Evolutionary conservation across 352 stramenopile species (phyloP).

Genomic region (Pythium brassicae): DNA sequence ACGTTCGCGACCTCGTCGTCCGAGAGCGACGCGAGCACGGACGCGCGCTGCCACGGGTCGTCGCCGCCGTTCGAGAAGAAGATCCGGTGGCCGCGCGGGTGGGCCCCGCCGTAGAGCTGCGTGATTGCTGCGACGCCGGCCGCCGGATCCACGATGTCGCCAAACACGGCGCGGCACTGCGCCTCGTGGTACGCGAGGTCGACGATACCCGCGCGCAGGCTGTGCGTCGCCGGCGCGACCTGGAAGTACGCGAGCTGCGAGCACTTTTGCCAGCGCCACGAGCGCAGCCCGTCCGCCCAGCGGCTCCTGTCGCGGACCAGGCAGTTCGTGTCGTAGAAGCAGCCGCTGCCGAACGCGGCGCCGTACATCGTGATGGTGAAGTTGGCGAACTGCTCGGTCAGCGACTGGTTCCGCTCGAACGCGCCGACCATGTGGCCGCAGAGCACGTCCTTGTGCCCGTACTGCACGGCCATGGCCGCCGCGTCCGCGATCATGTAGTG

Average conservation of each 20-base stretch:
- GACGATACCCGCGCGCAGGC: conserved; percentile 61
- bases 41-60: conserved; percentile 84
- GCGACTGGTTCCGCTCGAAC: conserved; percentile 40
- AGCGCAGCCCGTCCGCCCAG: conserved; percentile 64
- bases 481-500: conserved; percentile 90
- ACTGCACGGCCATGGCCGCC: conserved; percentile 86
- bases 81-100: conserved; percentile 68
- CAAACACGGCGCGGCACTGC: conserved; percentile 77
- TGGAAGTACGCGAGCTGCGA: conserved; percentile 86
- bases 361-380: conserved; percentile 84
- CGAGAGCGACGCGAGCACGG: conserved; percentile 49
- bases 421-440: conserved; percentile 55
- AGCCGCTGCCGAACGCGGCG: conserved; percentile 60
- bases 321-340: conserved; percentile 84
- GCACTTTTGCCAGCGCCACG: conserved; percentile 88
- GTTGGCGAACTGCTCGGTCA: conserved; percentile 67
- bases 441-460: conserved; percentile 79
- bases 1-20: conserved; percentile 63
- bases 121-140: conserved; percentile 54
- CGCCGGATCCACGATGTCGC: conserved; percentile 52
- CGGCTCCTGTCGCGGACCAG: conserved; percentile 37
- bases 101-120: conserved; percentile 70
- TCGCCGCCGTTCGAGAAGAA: conserved; percentile 84
- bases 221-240: conserved; percentile 52
- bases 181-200: conserved; percentile 74